Base-by-base conservation (phyloP, 1,139 yeast genomes). In the Blastobotrys ciferrii region DNA sequence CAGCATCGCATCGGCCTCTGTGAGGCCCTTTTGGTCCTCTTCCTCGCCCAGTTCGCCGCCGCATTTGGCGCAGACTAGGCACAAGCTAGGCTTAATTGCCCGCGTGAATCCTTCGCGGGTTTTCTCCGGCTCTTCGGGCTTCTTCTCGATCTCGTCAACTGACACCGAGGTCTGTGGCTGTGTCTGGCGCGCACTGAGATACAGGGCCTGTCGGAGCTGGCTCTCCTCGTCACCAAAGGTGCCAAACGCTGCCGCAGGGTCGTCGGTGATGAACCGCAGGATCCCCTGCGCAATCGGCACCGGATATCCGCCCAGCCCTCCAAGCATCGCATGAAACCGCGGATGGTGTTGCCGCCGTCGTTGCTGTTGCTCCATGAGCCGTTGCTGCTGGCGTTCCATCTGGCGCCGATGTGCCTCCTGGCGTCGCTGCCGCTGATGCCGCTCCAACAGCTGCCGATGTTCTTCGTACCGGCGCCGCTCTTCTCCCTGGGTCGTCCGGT, bases 1-100 rank as follows among this genome's bases (percentile, higher is more conserved):
- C 31, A 87, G 69, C 46, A 78, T 83, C 31, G 70, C 63, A 59
- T 87, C 95, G 1, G 72, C 72, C 6, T 71, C 74, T 0, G 84
- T 75, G 12, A 82, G 69, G 32, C 68, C 52, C 15, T 55, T 57
- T 14, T 65, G 61, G 57, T 76, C 82, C 18, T 71, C 77, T n/a
- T 96, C 96, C 46, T 74, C 78, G 2, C 94, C 94, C 14, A 88
- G 68, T 6, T 72, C 75, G 1, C 80, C 74, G 1, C 87, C 88
- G 67, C 96, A 88, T 42, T 84, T 66, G 40, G 78, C 79, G 67
- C 96, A 88, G 1, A 80, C 74, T 5, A 53, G 46, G 38, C 40
- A 31, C 2, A 45, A 42, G 2, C 30, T 48, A 11, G 53, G 42
- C 13, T 50, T 42, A 20, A 56, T 41, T 4, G 43, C 48, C 15